phyloP scores from a whole-genome alignment of 2,329 filamentous ascomycete species.

The Penicillium sp. region DNA sequence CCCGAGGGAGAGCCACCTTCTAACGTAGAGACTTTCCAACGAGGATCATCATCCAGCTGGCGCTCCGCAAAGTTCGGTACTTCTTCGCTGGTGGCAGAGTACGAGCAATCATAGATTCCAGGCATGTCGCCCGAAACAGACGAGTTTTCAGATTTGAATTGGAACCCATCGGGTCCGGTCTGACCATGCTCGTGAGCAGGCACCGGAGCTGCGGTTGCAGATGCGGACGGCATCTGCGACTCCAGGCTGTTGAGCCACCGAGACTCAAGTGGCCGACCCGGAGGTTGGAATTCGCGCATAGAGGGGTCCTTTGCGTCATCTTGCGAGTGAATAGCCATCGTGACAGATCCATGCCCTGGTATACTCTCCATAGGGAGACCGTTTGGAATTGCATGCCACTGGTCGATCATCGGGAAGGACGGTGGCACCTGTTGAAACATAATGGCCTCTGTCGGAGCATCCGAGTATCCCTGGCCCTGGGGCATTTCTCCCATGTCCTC shows the following conservation, averaged over 20 bases:
- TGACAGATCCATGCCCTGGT: conserved; percentile 13
- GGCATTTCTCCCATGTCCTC: conserved; percentile 32
- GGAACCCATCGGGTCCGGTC: conserved; percentile 26
- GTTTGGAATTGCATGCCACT: conserved; percentile 25
- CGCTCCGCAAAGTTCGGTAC: conserved; percentile 27
- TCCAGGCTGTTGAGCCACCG: conserved; percentile 34
- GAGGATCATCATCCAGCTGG: conserved; percentile 27
- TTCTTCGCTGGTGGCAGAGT: conserved; percentile 31
- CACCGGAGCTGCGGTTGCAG: conserved; percentile 17
- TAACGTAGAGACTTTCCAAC: conserved; percentile 29
- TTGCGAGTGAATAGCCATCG: conserved; percentile 21
- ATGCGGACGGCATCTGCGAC: conserved; percentile 26
- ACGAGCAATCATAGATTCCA: conserved; percentile 32
- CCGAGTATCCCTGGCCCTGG: conserved; percentile 27
- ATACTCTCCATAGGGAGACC: conserved; percentile 15
- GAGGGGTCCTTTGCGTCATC: conserved; percentile 18
- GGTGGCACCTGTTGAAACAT: conserved; percentile 31
- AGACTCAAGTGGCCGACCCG: conserved; percentile 31
- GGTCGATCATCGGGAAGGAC: conserved; percentile 26
- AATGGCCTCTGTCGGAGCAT: conserved; percentile 28
- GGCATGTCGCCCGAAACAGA: conserved; percentile 35
- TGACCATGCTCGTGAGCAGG: conserved; percentile 20
- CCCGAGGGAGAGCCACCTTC: conserved; percentile 22
- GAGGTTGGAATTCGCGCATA: conserved; percentile 22
- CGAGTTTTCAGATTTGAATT: conserved; percentile 33